A percentile compares a stretch with the other conserved stretches of the same genome.
phyloP scores from a whole-genome alignment of 202 grass and related monocot genomes.

The Thinopyrum obtusiflorum region DNA sequence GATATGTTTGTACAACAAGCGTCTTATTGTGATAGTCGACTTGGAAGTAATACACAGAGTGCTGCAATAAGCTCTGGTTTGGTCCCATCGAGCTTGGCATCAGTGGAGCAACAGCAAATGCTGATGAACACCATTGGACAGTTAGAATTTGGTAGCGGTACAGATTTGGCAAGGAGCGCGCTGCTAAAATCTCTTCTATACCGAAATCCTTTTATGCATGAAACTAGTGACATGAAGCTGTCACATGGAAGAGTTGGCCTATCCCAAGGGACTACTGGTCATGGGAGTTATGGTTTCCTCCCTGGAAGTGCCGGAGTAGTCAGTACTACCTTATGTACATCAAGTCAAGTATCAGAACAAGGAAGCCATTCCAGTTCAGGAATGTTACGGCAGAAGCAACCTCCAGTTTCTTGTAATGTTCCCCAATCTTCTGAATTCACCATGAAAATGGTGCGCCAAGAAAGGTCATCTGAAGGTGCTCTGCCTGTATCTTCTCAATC shows the following conservation, averaged over 20 bases:
- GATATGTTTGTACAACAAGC: slow-evolving; percentile 24
- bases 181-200: slow-evolving; percentile 37
- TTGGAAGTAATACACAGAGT: slow-evolving; percentile 33
- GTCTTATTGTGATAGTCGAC: slow-evolving; percentile 11
- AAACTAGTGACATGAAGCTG: slow-evolving; percentile 29
- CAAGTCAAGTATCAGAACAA: slow-evolving; percentile 36
- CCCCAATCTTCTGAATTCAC: slow-evolving; percentile 36
- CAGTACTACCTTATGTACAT: slow-evolving; percentile 33
- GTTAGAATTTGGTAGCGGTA: slow-evolving; percentile 30
- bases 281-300: slow-evolving; percentile 37
- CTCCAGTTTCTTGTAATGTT: slow-evolving; percentile 22
- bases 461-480: slow-evolving; percentile 36
- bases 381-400: slow-evolving; percentile 40
- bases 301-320: slow-evolving; percentile 25
- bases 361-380: slow-evolving; percentile 41
- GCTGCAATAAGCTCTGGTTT: slow-evolving; percentile 39
- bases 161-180: slow-evolving; percentile 27
- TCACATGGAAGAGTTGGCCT: slow-evolving; percentile 28
- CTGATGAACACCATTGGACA: slow-evolving; percentile 36
- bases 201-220: slow-evolving; percentile 24
- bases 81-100: slow-evolving; percentile 36
- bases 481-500: slow-evolving; percentile 27
- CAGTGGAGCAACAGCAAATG: slow-evolving; percentile 39
- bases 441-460: slow-evolving; percentile 29
- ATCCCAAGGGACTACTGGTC: slow-evolving; percentile 18